phyloP scores from a whole-genome alignment of 1,284 basidiomycete genomes.

The Malassezia nana region DNA sequence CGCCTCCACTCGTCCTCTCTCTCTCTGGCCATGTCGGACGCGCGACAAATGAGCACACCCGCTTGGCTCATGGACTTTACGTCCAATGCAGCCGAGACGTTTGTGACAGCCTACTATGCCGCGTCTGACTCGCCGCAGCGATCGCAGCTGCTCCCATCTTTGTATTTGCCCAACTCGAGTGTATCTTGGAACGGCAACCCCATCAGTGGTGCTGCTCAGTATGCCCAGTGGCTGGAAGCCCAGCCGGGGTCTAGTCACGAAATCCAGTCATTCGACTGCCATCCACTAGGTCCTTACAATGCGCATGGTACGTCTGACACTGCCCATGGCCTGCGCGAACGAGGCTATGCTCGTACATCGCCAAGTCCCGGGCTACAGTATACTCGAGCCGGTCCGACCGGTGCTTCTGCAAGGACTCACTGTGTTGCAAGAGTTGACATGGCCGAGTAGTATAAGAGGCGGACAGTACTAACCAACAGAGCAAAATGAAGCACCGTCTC shows the following conservation, averaged over 20 bases:
- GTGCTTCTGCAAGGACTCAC: conserved; percentile 20
- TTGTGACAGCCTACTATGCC: conserved; percentile 44
- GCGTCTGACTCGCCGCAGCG: conserved; percentile 44
- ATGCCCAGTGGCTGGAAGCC: conserved; percentile 32
- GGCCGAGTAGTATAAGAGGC: conserved; percentile 40
- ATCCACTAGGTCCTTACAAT: conserved; percentile 33
- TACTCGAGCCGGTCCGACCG: neutral
- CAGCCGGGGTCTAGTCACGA: conserved; percentile 45
- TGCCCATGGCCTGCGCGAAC: neutral
- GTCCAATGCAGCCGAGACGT: conserved; percentile 41
- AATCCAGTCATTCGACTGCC: conserved; percentile 41
- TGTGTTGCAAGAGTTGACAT: conserved; percentile 7
- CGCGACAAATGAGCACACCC: conserved; percentile 4
- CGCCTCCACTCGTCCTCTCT: neutral
- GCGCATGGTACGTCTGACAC: conserved; percentile 20
- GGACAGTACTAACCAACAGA: conserved; percentile 21
- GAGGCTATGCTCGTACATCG: neutral
- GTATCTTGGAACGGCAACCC: conserved; percentile 47
- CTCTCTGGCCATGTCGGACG: neutral
- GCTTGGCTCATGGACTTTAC: conserved; percentile 32
- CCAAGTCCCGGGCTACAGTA: conserved; percentile 8
- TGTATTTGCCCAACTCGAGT: conserved; percentile 39
- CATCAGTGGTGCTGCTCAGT: conserved; percentile 35
- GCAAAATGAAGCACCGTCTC: conserved; percentile 26
- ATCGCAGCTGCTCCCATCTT: conserved; percentile 32